phyloP scores from a whole-genome alignment of 148 eudicot genomes.

The Camellia granthamiana region DNA sequence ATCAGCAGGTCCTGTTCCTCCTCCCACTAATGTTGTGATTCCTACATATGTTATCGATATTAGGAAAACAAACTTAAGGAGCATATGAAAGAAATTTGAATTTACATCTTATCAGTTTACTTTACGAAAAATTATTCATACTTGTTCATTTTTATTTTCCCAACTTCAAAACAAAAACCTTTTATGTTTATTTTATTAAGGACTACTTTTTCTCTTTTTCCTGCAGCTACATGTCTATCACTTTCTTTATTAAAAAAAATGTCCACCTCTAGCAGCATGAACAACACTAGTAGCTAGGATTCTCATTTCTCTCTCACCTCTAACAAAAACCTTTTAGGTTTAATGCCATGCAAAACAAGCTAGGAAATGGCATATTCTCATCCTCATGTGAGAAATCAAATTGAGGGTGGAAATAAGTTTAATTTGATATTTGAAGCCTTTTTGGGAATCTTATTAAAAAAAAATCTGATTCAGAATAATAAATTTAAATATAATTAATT shows the following conservation, averaged over 20 bases:
- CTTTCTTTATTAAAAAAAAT: neutral
- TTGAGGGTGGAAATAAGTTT: too few species aligned
- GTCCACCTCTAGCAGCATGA: too few species aligned
- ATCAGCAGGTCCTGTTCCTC: slow-evolving; percentile 96
- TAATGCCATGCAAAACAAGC: too few species aligned
- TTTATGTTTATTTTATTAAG: neutral
- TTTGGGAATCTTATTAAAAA: too few species aligned
- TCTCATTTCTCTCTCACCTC: too few species aligned
- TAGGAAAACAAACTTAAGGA: slow-evolving; percentile 5
- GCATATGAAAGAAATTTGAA: neutral
- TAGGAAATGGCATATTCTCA: too few species aligned
- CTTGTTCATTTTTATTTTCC: neutral
- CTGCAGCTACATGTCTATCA: neutral
- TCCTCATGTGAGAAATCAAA: too few species aligned
- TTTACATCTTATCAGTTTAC: neutral
- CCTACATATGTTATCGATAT: slow-evolving; percentile 38
- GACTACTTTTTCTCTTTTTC: neutral
- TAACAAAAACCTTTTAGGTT: too few species aligned
- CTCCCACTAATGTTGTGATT: slow-evolving; percentile 92
- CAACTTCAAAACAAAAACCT: neutral
- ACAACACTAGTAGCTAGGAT: too few species aligned
- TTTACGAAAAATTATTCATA: neutral
- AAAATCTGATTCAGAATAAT: too few species aligned
- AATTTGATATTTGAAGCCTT: too few species aligned
- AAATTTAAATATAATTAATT: too few species aligned